Evolutionary conservation across 345 rosid genomes (phyloP), one percentile per base, ranked within the genome.

Genomic region (Cochlearia excelsa): DNA sequence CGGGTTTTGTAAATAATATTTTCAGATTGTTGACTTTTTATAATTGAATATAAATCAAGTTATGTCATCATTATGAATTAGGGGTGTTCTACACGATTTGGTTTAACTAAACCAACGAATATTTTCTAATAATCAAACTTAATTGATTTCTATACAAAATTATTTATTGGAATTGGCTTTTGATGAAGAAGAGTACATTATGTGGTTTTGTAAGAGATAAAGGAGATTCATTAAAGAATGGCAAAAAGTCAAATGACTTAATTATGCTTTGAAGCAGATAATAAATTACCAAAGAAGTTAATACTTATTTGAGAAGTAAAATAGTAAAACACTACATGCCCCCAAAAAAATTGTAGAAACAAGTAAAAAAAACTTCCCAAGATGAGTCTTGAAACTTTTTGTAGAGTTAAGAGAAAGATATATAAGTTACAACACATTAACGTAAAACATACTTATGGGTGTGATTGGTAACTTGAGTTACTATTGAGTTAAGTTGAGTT

Each of bases 231-330:
- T 56, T 63, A 63, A 49, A 63, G 38, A 55, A 44, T 37, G 59
- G 37, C 65, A 63, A 43, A 68, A 63, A 70, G 74, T 70, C 74
- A 70, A 57, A 63, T 57, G 49, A 51, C 51, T 57, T 70, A 37
- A 57, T 44, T 51, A 45, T 44, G 43, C 16, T 31, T 53, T 51
- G 54, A 52, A 44, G 23, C 11, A 50, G 44, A 26, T 57, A 2
- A 1, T 27, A 26, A 57, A 57, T 28, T 26, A 38, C 9, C 30
- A 34, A 51, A 11, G 34, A n/a, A 49, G 44, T 30, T 2, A 16
- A 16, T 16, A 16, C 23, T 16, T 16, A 16, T 16, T 30, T 45
- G 7, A 40, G n/a, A 23, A 67, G 27, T n/a, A 9, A 46, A 46
- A 46, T 23, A 1, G 29, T 4, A 45, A 44, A 6, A 11, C 45